Evolutionary conservation across 2,329 filamentous ascomycete species (phyloP).

Genomic region (Diaporthe velutina): DNA sequence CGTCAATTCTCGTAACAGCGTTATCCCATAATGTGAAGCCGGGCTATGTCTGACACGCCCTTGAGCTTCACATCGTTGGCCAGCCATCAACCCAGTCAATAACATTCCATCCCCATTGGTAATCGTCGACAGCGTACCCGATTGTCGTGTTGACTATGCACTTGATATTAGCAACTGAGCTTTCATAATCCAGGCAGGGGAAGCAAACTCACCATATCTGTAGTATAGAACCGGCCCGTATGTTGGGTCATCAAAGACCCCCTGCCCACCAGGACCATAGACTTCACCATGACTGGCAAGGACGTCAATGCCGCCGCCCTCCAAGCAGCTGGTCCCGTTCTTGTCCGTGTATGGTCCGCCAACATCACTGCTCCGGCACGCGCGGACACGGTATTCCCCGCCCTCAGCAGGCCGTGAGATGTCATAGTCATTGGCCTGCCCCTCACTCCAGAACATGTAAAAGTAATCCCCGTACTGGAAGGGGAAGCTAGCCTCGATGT

Average conservation of each 20-base stretch:
- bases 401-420: constrained; percentile 62
- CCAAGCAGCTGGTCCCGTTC: constrained; percentile 64
- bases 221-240: constrained; percentile 72
- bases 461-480: constrained; percentile 69
- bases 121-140: constrained; percentile 61
- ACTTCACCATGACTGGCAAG: constrained; percentile 68
- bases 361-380: constrained; percentile 67
- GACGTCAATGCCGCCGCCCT: constrained; percentile 69
- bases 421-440: constrained; percentile 73
- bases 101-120: constrained; percentile 61
- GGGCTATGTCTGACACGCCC: not conserved
- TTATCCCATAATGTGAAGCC: not conserved
- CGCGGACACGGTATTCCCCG: constrained; percentile 75
- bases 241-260: constrained; percentile 63
- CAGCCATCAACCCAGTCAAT: constrained; percentile 50
- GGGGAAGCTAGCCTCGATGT: constrained; percentile 69
- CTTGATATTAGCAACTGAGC: constrained; percentile 42
- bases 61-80: constrained; percentile 32
- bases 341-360: constrained; percentile 70
- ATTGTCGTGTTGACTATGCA: constrained; percentile 47
- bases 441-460: constrained; percentile 74
- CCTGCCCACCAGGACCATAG: constrained; percentile 75
- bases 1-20: not conserved
- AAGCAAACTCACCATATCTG: constrained; percentile 65
- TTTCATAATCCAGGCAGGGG: not conserved